phyloP scores from a whole-genome alignment of 2,329 filamentous ascomycete species.

The Aspergillus sp. region DNA sequence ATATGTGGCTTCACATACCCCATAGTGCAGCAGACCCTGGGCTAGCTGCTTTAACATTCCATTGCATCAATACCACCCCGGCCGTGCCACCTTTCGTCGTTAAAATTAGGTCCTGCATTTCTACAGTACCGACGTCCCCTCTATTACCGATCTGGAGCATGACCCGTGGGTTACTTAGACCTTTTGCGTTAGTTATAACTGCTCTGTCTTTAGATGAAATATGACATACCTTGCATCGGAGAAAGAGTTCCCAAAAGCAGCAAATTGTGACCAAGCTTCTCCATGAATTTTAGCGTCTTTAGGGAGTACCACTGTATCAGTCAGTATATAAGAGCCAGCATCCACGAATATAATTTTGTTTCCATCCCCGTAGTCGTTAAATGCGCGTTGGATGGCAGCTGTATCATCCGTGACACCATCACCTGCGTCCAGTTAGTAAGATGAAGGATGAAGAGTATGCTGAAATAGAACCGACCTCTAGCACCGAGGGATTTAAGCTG shows the following conservation, averaged over 20 bases:
- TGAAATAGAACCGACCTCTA: not conserved
- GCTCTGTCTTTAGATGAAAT: not conserved
- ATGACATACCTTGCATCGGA: slow-evolving; percentile 25
- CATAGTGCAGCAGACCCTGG: slow-evolving; percentile 3
- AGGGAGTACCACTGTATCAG: slow-evolving; percentile 46
- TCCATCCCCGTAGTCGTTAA: slow-evolving; percentile 26
- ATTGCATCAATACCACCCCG: slow-evolving; percentile 38
- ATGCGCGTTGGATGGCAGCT: slow-evolving; percentile 5
- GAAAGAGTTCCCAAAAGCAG: slow-evolving; percentile 48
- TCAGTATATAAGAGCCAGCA: slow-evolving; percentile 52
- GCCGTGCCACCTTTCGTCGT: slow-evolving; percentile 31
- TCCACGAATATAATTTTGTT: slow-evolving; percentile 56
- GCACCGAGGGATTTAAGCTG: slow-evolving; percentile 6
- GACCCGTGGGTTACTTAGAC: slow-evolving; percentile 41
- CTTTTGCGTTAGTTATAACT: not conserved
- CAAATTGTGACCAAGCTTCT: slow-evolving; percentile 51
- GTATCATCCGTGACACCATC: slow-evolving; percentile 10
- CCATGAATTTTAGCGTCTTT: slow-evolving; percentile 53
- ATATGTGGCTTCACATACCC: not conserved
- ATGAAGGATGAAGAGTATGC: not conserved
- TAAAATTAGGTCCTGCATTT: slow-evolving; percentile 42
- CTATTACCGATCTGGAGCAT: slow-evolving; percentile 53
- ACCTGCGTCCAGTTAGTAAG: not conserved
- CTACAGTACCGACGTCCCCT: slow-evolving; percentile 48
- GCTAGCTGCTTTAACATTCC: slow-evolving; percentile 29